These are phyloP conservation scores for Russula griseocarnosa DNA, from an alignment of 768 basidiomycete species.

Conservation along the genomic window DNA sequence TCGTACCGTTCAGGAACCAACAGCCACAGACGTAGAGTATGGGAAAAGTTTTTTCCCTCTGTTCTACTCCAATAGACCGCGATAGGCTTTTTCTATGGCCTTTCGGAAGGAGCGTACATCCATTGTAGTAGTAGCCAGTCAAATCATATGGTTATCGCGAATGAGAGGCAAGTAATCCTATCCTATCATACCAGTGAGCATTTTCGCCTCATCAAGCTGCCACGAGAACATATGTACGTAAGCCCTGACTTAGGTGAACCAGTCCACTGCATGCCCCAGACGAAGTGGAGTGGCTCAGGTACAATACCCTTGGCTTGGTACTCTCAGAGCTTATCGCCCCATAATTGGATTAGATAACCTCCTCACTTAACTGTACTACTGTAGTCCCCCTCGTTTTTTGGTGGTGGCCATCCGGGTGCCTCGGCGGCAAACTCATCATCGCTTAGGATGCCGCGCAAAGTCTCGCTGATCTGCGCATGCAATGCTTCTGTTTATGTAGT, in stretches of 20 bases:
- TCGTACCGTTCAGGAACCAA: no score
- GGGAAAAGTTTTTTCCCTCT: not conserved
- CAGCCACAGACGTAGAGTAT: not conserved
- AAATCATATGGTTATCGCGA: not conserved
- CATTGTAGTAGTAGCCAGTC: not conserved
- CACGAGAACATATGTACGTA: not conserved
- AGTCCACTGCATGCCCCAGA: no score
- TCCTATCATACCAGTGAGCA: no score
- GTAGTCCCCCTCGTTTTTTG: not conserved
- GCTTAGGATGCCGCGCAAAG: constrained; percentile 53
- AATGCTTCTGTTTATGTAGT: constrained; percentile 45
- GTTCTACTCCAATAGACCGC: not conserved
- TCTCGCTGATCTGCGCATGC: constrained; percentile 56
- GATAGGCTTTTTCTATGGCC: not conserved
- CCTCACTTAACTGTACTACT: no score
- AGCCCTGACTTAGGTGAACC: not conserved
- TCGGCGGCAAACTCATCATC: constrained; percentile 44
- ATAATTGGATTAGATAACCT: no score
- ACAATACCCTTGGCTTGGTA: not conserved
- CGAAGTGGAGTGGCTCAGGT: not conserved
- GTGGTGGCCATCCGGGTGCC: constrained; percentile 23
- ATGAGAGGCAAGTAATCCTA: no score
- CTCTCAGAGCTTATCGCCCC: not conserved
- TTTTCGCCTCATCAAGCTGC: not conserved
- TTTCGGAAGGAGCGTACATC: not conserved